Conservation (phyloP, 2,329 filamentous ascomycete genomes). For the Orbilia oligospora region DNA sequence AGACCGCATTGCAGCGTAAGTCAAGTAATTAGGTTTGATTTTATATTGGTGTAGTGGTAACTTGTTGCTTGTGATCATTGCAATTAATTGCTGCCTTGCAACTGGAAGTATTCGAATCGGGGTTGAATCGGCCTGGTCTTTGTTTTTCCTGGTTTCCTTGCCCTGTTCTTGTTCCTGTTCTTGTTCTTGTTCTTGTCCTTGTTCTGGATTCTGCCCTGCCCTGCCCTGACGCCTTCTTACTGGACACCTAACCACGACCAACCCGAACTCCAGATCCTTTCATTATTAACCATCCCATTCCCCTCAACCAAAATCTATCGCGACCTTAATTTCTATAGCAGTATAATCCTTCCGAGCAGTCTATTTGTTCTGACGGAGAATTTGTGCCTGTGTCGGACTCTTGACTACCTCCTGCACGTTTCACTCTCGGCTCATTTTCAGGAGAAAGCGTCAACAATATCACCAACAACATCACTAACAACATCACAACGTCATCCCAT, state of each 20-base stretch:
- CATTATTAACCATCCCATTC: slow-evolving; percentile 11
- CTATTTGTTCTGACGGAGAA: slow-evolving; percentile 21
- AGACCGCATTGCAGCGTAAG: background rate
- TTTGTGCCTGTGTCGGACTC: slow-evolving; percentile 23
- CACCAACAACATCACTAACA: slow-evolving; percentile 20
- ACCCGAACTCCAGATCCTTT: slow-evolving; percentile 17
- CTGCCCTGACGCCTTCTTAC: slow-evolving; percentile 49
- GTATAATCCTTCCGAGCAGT: background rate
- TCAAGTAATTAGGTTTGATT: background rate
- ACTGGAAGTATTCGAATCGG: background rate
- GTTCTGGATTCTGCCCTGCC: slow-evolving; percentile 1
- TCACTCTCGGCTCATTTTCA: slow-evolving; percentile 35
- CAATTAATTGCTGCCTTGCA: background rate
- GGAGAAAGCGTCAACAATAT: slow-evolving; percentile 34
- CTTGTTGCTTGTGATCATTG: background rate
- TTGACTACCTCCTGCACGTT: slow-evolving; percentile 17
- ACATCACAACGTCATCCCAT: slow-evolving; percentile 30
- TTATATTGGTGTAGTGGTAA: background rate
- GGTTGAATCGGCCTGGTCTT: background rate
- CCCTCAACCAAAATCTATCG: slow-evolving; percentile 20
- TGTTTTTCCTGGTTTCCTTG: background rate
- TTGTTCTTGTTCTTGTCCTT: background rate
- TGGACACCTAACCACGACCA: slow-evolving; percentile 32
- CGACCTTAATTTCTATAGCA: slow-evolving; percentile 16
- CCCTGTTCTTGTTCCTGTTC: background rate